Evolutionary conservation across 1,139 yeast species (phyloP).

Genomic region (Diutina ranongensis): DNA sequence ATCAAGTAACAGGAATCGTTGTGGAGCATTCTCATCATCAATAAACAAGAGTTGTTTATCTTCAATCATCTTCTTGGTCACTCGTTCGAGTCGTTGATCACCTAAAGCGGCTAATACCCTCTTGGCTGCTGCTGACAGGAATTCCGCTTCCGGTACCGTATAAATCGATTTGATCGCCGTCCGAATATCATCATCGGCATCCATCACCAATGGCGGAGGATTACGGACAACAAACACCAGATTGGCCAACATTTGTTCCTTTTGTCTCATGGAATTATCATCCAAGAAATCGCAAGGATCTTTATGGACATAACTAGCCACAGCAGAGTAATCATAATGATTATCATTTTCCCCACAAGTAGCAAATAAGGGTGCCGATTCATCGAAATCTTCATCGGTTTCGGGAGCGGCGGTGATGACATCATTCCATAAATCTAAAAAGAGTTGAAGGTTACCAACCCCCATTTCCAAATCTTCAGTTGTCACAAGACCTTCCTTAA

Average conservation of each 20-base stretch:
- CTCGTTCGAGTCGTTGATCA: background rate
- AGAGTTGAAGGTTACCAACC: background rate
- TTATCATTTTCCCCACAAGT: background rate
- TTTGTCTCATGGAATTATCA: background rate
- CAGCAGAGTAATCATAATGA: background rate
- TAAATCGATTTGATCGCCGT: background rate
- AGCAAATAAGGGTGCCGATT: conserved; percentile 1
- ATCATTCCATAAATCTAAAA: conserved; percentile 4
- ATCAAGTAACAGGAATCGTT: background rate
- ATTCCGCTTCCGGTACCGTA: background rate
- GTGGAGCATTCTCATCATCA: background rate
- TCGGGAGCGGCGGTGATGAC: background rate
- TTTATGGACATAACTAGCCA: background rate
- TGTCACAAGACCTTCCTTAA: background rate
- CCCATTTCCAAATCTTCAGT: conserved; percentile 3
- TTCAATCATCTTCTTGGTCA: background rate
- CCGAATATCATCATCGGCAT: background rate
- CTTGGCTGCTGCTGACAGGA: background rate
- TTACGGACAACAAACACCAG: background rate
- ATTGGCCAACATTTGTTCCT: conserved; percentile 3
- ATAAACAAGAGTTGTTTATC: background rate
- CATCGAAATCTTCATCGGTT: background rate
- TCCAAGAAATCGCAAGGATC: background rate
- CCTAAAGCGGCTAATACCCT: background rate
- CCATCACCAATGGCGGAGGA: background rate